Percentiles rank a stretch among this genome's conserved stretches.
Evolutionary conservation across 1,284 basidiomycete genomes (phyloP).

Genomic region (Omphalotus olearius): DNA sequence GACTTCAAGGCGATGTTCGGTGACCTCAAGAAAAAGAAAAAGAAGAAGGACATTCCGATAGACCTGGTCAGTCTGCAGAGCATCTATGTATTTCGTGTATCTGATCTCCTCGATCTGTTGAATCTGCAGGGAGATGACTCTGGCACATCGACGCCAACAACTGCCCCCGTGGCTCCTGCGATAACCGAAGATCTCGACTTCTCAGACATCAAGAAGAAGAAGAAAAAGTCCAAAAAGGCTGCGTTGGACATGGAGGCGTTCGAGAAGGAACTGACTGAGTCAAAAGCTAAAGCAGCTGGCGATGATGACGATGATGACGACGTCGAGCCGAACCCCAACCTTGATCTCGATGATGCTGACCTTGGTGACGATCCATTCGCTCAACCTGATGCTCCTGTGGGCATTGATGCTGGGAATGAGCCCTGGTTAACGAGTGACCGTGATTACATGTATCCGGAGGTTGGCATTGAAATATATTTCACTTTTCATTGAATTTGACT

Average conservation of each 20-base stretch:
- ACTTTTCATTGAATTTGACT: background rate
- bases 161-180: conserved; percentile 32
- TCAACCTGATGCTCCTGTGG: conserved; percentile 49
- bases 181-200: conserved; percentile 28
- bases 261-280: conserved; percentile 81
- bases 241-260: conserved; percentile 78
- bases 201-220: conserved; percentile 58
- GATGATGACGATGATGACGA: conserved; percentile 63
- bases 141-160: conserved; percentile 56
- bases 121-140: conserved; percentile 53
- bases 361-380: conserved; percentile 86
- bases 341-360: conserved; percentile 75
- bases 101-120: background rate
- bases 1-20: conserved; percentile 83
- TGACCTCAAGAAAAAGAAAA: conserved; percentile 90
- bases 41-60: conserved; percentile 85
- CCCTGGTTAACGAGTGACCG: conserved; percentile 91
- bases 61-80: conserved; percentile 59
- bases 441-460: conserved; percentile 94
- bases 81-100: conserved; percentile 3
- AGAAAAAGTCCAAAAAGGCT: conserved; percentile 76
- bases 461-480: conserved; percentile 26
- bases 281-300: conserved; percentile 60
- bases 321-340: conserved; percentile 53
- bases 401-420: conserved; percentile 66